These are phyloP conservation scores for Talaromyces funiculosus DNA, from an alignment of 2,329 filamentous ascomycete genomes.

Conservation along the genomic window DNA sequence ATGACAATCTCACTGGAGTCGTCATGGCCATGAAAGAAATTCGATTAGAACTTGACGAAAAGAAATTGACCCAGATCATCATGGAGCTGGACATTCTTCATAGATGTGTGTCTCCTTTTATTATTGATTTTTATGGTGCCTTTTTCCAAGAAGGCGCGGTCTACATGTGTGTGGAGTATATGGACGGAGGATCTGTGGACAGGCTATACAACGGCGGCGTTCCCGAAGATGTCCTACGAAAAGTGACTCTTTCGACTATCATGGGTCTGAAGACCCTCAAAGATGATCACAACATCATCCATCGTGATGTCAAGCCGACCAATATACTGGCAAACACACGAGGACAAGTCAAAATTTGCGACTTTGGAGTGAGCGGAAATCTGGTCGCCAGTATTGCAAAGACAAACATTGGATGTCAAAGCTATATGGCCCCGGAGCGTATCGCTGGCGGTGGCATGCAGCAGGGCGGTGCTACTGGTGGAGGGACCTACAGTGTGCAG, in stretches of 20 bases:
- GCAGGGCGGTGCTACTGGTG: conserved; percentile 61
- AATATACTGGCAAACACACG: conserved; percentile 89
- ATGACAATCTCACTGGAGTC: conserved; percentile 51
- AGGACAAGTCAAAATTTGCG: conserved; percentile 95
- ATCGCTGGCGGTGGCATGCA: conserved; percentile 83
- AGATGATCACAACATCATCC: conserved; percentile 98
- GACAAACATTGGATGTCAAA: conserved; percentile 98
- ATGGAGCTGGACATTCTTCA: conserved; percentile 97
- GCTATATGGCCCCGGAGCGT: conserved; percentile 96
- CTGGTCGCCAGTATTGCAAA: conserved; percentile 95
- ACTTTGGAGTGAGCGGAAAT: conserved; percentile 96
- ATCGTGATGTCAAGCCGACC: conserved; percentile 97
- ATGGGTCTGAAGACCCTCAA: conserved; percentile 90
- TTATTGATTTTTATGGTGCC: conserved; percentile 97
- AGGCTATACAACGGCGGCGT: conserved; percentile 89
- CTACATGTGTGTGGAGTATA: conserved; percentile 98
- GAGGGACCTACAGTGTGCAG: conserved; percentile 93
- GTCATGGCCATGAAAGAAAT: conserved; percentile 99
- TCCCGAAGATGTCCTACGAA: conserved; percentile 78
- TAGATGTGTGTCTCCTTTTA: conserved; percentile 89
- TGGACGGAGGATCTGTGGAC: conserved; percentile 97
- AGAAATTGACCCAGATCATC: conserved; percentile 93
- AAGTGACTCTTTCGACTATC: conserved; percentile 83
- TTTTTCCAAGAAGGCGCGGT: conserved; percentile 99
- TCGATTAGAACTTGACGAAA: conserved; percentile 87